Conservation (phyloP, 192 early-diverging fungal genomes). For the Coemansia aciculifera region DNA sequence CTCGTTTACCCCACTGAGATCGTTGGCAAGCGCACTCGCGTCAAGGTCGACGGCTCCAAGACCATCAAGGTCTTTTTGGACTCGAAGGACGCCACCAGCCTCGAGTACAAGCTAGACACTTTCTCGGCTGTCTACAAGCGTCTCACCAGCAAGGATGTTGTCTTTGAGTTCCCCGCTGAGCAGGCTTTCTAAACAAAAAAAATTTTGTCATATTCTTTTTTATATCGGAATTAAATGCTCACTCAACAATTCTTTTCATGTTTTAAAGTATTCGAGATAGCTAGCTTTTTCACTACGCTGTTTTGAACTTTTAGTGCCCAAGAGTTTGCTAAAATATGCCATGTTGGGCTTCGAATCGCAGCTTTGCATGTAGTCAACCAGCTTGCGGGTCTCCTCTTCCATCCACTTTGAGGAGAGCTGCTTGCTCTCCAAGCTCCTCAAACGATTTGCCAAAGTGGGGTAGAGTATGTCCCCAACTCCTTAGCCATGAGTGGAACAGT, state of each 20-base stretch:
- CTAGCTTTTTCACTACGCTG: too few species aligned
- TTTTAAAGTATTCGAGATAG: too few species aligned
- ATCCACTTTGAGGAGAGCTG: too few species aligned
- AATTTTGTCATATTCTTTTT: background rate
- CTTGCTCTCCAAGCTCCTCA: too few species aligned
- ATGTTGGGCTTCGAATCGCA: too few species aligned
- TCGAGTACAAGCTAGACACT: constrained; percentile 99
- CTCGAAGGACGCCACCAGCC: constrained; percentile 95
- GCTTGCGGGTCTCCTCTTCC: too few species aligned
- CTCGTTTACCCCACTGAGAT: constrained; percentile 99
- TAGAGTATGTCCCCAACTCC: too few species aligned
- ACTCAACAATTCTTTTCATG: background rate
- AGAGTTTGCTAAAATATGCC: too few species aligned
- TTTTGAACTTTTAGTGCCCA: too few species aligned
- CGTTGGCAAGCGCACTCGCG: constrained; percentile 97
- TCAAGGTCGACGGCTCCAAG: constrained; percentile 92
- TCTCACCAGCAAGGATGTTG: constrained; percentile 97
- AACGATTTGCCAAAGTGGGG: too few species aligned
- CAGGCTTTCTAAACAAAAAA: constrained; percentile 40
- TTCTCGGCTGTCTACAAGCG: constrained; percentile 95
- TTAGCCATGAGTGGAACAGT: too few species aligned
- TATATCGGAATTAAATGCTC: constrained; percentile 1
- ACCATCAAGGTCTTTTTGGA: constrained; percentile 97
- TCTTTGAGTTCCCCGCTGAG: constrained; percentile 90
- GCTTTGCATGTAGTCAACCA: background rate